phyloP scores from a whole-genome alignment of 2,329 filamentous ascomycete genomes.

The Fonsecaea monophora region DNA sequence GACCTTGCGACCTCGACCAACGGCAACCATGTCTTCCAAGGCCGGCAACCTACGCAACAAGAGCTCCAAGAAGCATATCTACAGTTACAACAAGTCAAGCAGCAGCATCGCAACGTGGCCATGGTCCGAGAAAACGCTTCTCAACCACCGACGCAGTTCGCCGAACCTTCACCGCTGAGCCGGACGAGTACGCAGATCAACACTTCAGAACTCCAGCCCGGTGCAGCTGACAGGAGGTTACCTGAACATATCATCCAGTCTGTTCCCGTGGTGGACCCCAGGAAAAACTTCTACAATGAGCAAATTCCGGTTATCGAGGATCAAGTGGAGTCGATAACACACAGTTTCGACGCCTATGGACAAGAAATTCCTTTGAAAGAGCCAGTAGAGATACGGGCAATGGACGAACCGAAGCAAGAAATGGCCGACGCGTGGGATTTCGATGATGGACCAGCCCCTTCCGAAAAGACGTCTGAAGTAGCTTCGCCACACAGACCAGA shows the following conservation, averaged over 20 bases:
- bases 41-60: constrained; percentile 60
- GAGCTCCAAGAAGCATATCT: constrained; percentile 67
- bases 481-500: constrained; percentile 72
- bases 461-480: constrained; percentile 53
- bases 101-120: constrained; percentile 55
- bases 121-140: constrained; percentile 61
- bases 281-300: constrained; percentile 52
- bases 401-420: constrained; percentile 44
- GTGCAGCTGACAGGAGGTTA: constrained; percentile 52
- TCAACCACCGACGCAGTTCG: constrained; percentile 64
- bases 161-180: constrained; percentile 50
- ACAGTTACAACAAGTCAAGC: constrained; percentile 55
- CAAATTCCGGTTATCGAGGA: constrained; percentile 57
- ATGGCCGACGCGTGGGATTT: constrained; percentile 90
- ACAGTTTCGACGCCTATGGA: constrained; percentile 65
- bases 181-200: constrained; percentile 53
- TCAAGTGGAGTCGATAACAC: constrained; percentile 63
- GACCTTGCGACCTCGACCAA: constrained; percentile 51
- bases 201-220: constrained; percentile 44
- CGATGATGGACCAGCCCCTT: constrained; percentile 70
- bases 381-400: constrained; percentile 53
- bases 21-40: constrained; percentile 50
- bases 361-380: constrained; percentile 57
- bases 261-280: constrained; percentile 61
- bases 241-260: constrained; percentile 55